Conservation (phyloP, 176 grass and related monocot genomes). For the Carex parvula region DNA sequence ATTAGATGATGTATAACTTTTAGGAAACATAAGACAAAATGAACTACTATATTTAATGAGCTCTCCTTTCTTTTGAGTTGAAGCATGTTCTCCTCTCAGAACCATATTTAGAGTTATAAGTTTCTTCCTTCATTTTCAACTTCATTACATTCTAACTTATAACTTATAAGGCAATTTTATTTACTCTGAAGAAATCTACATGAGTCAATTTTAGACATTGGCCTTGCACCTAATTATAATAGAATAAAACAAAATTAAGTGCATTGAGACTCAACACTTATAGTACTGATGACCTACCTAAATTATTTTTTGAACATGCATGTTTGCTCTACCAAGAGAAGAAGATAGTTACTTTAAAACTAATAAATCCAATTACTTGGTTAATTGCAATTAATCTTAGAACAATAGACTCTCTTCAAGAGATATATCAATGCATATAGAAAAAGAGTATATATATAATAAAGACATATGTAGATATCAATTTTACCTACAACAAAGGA, state of each 20-base stretch:
- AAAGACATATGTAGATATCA: neutral
- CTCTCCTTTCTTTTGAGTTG: neutral
- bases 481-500: conserved; percentile 70
- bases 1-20: neutral
- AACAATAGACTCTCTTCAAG: neutral
- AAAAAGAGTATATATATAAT: neutral
- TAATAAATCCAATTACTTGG: neutral
- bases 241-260: neutral
- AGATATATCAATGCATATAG: neutral
- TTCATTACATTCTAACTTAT: neutral
- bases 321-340: neutral
- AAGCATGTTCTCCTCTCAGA: neutral
- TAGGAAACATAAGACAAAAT: conserved; percentile 5
- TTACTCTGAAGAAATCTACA: neutral
- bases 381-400: neutral
- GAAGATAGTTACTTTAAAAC: neutral
- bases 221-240: neutral
- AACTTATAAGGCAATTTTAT: neutral
- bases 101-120: neutral
- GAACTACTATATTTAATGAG: conserved; percentile 10
- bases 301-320: neutral
- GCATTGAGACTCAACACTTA: neutral
- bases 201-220: neutral
- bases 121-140: neutral
- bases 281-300: neutral